Evolutionary conservation across 225 moss, liverwort and hornwort genomes (phyloP).

Genomic region (Anthoceros angustus): DNA sequence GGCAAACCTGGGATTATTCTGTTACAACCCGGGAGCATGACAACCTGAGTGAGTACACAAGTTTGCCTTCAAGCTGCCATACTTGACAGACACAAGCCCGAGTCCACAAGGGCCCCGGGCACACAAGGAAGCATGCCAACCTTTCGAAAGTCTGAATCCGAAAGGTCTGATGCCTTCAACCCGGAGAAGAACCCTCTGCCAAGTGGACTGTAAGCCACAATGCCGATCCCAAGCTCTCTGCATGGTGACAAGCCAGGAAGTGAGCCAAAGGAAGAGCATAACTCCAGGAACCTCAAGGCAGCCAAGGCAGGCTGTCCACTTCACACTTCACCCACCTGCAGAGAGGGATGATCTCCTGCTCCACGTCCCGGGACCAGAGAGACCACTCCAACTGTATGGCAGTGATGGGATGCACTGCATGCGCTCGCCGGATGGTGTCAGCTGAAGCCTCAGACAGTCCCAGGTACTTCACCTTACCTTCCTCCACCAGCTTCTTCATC

Average conservation of each 20-base stretch:
- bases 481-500: constrained; percentile 44
- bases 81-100: too few relatives aligned
- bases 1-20: too few relatives aligned
- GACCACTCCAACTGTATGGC: constrained; percentile 25
- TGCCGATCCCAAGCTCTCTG: background rate
- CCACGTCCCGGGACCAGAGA: constrained; percentile 23
- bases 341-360: constrained; percentile 21
- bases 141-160: background rate
- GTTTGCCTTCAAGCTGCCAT: too few relatives aligned
- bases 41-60: too few relatives aligned
- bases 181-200: background rate
- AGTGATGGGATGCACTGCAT: constrained; percentile 20
- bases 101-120: too few relatives aligned
- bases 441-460: constrained; percentile 22
- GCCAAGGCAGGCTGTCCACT: too few relatives aligned
- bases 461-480: constrained; percentile 49
- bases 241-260: too few relatives aligned
- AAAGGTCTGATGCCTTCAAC: background rate
- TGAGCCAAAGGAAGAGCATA: too few relatives aligned
- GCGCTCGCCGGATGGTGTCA: constrained; percentile 14
- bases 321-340: constrained; percentile 30
- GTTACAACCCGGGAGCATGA: too few relatives aligned
- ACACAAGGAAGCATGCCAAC: background rate
- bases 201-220: background rate
- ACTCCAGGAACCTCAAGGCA: too few relatives aligned